Conservation (phyloP, 768 basidiomycete species). For the Rhodotorula toruloides region DNA sequence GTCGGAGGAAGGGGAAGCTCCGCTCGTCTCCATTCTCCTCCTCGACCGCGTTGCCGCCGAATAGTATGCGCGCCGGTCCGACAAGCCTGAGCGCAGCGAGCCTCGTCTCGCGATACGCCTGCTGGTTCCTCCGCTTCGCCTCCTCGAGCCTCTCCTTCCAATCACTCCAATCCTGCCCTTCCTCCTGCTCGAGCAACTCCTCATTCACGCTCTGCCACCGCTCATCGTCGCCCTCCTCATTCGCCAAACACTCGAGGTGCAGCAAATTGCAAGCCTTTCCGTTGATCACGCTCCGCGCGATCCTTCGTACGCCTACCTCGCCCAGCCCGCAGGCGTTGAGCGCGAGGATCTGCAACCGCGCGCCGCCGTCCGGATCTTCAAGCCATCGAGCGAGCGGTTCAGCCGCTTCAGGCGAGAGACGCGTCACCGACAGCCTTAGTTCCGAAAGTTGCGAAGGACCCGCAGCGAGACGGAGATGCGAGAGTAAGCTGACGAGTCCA, state of each 20-base stretch:
- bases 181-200: background rate
- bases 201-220: background rate
- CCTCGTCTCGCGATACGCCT: slow-evolving; percentile 22
- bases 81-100: slow-evolving; percentile 15
- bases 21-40: background rate
- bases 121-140: slow-evolving; percentile 30
- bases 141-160: slow-evolving; percentile 11
- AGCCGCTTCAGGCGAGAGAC: slow-evolving; percentile 23
- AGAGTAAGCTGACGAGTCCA: slow-evolving; percentile 14
- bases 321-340: slow-evolving; percentile 20
- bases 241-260: slow-evolving; percentile 32
- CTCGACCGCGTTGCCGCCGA: slow-evolving; percentile 15
- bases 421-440: slow-evolving; percentile 22
- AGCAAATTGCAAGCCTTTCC: slow-evolving; percentile 21
- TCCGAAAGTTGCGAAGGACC: slow-evolving; percentile 23
- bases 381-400: slow-evolving; percentile 29
- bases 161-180: background rate
- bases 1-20: slow-evolving; percentile 31
- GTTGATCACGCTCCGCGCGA: slow-evolving; percentile 14
- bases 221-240: slow-evolving; percentile 13
- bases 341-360: slow-evolving; percentile 17
- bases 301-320: slow-evolving; percentile 5
- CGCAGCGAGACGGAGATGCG: slow-evolving; percentile 8
- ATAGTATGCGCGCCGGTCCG: slow-evolving; percentile 13
- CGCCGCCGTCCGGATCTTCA: slow-evolving; percentile 16